phyloP scores from a whole-genome alignment of 345 rosid species.

The Mangifera indica region DNA sequence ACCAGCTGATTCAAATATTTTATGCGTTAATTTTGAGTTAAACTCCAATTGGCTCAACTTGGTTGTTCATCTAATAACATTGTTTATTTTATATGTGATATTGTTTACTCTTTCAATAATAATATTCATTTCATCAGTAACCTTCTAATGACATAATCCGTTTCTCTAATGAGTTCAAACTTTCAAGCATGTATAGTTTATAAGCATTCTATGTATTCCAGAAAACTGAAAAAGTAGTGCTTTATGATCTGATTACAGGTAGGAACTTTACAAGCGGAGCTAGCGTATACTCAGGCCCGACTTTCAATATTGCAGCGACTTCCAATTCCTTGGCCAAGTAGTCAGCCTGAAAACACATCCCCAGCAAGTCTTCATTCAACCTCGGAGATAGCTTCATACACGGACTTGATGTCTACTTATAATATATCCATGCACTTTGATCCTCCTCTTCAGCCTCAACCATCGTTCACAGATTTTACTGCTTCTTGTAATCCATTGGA shows the following conservation, averaged over 20 bases:
- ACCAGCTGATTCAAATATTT: constrained; percentile 9
- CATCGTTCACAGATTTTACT: constrained; percentile 4
- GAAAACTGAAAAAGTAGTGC: too few relatives aligned
- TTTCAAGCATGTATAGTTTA: too few relatives aligned
- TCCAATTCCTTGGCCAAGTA: constrained; percentile 24
- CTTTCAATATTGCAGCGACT: constrained; percentile 51
- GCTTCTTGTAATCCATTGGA: constrained; percentile 16
- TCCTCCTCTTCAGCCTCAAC: constrained; percentile 17
- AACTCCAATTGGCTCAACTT: too few relatives aligned
- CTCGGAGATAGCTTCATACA: constrained; percentile 21
- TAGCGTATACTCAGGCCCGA: constrained; percentile 63
- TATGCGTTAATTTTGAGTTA: too few relatives aligned
- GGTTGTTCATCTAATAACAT: too few relatives aligned
- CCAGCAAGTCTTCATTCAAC: constrained; percentile 18
- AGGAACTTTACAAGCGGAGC: constrained; percentile 73
- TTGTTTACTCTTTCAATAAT: too few relatives aligned
- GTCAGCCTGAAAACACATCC: constrained; percentile 16
- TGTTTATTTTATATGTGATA: too few relatives aligned
- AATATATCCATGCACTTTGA: constrained; percentile 32
- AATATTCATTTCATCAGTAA: too few relatives aligned
- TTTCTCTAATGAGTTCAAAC: too few relatives aligned
- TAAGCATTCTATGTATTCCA: too few relatives aligned
- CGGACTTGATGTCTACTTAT: constrained; percentile 27
- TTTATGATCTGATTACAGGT: constrained; percentile 39
- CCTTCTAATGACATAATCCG: too few relatives aligned